Evolutionary conservation across 1,284 basidiomycete genomes (phyloP).

Genomic region (Veloboletus limbatus): DNA sequence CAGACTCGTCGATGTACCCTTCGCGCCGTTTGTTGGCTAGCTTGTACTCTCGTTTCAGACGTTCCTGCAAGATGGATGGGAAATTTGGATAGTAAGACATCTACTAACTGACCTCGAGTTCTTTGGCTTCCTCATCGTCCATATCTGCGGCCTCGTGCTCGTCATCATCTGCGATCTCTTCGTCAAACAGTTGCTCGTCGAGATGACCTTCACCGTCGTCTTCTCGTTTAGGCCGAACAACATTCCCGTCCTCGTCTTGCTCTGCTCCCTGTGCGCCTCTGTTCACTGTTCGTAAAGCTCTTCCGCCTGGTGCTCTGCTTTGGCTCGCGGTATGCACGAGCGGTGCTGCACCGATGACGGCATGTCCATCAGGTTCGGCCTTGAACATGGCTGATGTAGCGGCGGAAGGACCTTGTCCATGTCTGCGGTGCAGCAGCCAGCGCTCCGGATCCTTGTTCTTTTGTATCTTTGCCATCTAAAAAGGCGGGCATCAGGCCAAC

Average conservation of each 20-base stretch:
- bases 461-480: conserved; percentile 49
- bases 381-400: conserved; percentile 67
- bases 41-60: conserved; percentile 80
- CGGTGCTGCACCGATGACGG: conserved; percentile 40
- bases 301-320: conserved; percentile 63
- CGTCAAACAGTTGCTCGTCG: conserved; percentile 82
- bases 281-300: conserved; percentile 60
- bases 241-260: conserved; percentile 50
- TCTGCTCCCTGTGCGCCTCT: conserved; percentile 70
- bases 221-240: conserved; percentile 50
- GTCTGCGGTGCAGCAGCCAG: conserved; percentile 61
- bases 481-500: not conserved
- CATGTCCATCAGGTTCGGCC: conserved; percentile 50
- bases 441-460: conserved; percentile 72
- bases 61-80: conserved; percentile 53
- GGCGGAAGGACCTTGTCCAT: conserved; percentile 54
- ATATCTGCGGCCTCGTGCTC: conserved; percentile 69
- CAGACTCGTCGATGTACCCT: conserved; percentile 64
- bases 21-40: conserved; percentile 72
- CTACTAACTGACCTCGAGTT: conserved; percentile 63
- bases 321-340: conserved; percentile 50
- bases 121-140: conserved; percentile 82
- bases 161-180: conserved; percentile 85
- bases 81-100: not conserved
- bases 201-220: conserved; percentile 69